phyloP scores from a whole-genome alignment of 2,329 filamentous ascomycete genomes.

The Fusarium acutatum region DNA sequence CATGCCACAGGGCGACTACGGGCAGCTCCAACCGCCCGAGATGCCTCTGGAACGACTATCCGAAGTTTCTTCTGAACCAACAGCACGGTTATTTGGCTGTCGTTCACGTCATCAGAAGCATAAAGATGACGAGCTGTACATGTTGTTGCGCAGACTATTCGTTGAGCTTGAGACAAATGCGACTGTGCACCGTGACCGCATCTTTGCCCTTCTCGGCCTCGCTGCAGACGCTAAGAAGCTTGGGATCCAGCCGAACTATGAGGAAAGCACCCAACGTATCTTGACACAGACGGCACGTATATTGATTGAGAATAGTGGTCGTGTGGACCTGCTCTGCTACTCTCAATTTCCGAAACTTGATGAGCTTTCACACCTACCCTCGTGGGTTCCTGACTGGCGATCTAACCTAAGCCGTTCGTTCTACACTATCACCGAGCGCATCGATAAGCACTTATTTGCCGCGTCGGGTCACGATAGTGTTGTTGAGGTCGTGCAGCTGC shows the following conservation, averaged over 20 bases:
- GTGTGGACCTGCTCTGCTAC: background rate
- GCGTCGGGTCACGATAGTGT: accelerated
- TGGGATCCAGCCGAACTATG: background rate
- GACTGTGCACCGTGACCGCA: background rate
- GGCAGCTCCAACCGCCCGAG: background rate
- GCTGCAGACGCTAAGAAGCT: background rate
- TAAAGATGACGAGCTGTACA: background rate
- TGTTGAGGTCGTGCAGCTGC: accelerated
- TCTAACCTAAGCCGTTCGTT: background rate
- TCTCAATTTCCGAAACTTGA: background rate
- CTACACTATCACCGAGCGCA: background rate
- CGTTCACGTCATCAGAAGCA: background rate
- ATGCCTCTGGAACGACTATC: background rate
- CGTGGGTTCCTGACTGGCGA: conserved; percentile 3
- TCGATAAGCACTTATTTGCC: background rate
- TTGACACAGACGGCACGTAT: background rate
- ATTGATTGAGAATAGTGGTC: background rate
- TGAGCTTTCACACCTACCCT: background rate
- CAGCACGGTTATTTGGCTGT: background rate
- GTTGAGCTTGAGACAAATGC: background rate
- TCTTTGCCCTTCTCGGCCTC: background rate
- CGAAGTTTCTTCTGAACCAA: background rate
- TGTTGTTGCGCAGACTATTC: background rate
- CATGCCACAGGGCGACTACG: background rate
- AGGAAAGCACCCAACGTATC: background rate